Evolutionary conservation across 345 rosid genomes (phyloP).

Genomic region (Camelina sativa): DNA sequence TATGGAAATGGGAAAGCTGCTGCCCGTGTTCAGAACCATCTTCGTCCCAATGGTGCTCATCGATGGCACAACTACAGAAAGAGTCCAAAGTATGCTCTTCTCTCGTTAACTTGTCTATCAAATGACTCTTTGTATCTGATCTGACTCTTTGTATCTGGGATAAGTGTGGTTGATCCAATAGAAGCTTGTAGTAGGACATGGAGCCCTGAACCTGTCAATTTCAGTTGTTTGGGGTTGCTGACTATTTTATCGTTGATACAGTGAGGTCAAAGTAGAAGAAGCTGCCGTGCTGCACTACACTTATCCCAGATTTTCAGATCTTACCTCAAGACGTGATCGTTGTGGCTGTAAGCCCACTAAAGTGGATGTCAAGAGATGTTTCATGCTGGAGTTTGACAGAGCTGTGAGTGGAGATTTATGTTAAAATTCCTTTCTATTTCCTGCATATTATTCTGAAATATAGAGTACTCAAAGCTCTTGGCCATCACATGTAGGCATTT

Average conservation of each 20-base stretch:
- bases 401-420: conserved; percentile 64
- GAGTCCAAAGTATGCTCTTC: conserved; percentile 59
- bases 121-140: too few relatives aligned
- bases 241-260: conserved; percentile 32
- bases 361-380: conserved; percentile 95
- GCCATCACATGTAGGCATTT: conserved; percentile 71
- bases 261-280: conserved; percentile 86
- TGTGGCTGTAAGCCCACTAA: conserved; percentile 99
- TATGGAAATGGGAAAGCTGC: conserved; percentile 99
- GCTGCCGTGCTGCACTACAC: conserved; percentile 93
- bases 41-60: conserved; percentile 98
- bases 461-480: conserved; percentile 30
- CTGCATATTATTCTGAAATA: conserved; percentile 1
- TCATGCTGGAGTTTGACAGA: conserved; percentile 96
- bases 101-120: conserved; percentile 24
- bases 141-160: too few relatives aligned
- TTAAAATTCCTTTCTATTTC: neutral
- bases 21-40: conserved; percentile 88
- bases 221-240: neutral
- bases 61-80: conserved; percentile 97
- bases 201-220: neutral
- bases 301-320: conserved; percentile 86
- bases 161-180: conserved; percentile 2
- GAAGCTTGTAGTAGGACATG: conserved; percentile 13
- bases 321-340: conserved; percentile 95